Percentiles rank a stretch among this genome's conserved stretches.
Conservation (phyloP, 2,329 filamentous ascomycete species). For the Metarhizium robertsii region DNA sequence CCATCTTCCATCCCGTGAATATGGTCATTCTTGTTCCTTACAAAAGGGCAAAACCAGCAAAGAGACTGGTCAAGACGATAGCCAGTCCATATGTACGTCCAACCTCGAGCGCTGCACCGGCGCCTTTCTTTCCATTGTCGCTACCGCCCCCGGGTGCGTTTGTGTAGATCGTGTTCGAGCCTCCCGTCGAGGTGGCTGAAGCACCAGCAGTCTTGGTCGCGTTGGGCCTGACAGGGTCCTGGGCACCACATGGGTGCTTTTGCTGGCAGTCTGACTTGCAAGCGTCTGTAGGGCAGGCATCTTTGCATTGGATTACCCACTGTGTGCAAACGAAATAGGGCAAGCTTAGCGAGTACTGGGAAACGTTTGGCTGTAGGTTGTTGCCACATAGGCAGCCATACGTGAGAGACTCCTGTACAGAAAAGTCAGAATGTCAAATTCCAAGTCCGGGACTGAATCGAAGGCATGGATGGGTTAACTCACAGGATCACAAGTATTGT, state of each 20-base stretch:
- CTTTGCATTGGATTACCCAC: constrained; percentile 62
- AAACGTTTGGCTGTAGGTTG: constrained; percentile 58
- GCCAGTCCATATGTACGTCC: constrained; percentile 28
- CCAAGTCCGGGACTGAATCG: background rate
- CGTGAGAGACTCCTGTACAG: constrained; percentile 42
- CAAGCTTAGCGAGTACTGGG: constrained; percentile 68
- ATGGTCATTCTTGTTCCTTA: constrained; percentile 12
- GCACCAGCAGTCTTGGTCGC: constrained; percentile 22
- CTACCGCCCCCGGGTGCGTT: constrained; percentile 10
- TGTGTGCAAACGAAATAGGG: constrained; percentile 69
- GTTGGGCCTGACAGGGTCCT: constrained; percentile 26
- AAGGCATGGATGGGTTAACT: constrained; percentile 10
- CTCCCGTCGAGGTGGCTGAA: constrained; percentile 29
- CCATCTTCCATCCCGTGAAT: background rate
- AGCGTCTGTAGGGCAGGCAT: constrained; percentile 63
- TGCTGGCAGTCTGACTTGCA: constrained; percentile 31
- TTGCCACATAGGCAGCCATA: constrained; percentile 66
- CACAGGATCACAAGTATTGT: constrained; percentile 62
- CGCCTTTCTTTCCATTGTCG: constrained; percentile 16
- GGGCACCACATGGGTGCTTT: constrained; percentile 6
- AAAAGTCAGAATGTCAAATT: background rate
- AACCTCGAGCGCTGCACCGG: constrained; percentile 21
- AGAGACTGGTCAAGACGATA: constrained; percentile 27
- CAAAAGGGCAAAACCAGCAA: constrained; percentile 31
- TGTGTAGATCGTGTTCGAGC: constrained; percentile 8